Evolutionary conservation across 345 rosid genomes (phyloP).

Genomic region (Pistacia atlantica): DNA sequence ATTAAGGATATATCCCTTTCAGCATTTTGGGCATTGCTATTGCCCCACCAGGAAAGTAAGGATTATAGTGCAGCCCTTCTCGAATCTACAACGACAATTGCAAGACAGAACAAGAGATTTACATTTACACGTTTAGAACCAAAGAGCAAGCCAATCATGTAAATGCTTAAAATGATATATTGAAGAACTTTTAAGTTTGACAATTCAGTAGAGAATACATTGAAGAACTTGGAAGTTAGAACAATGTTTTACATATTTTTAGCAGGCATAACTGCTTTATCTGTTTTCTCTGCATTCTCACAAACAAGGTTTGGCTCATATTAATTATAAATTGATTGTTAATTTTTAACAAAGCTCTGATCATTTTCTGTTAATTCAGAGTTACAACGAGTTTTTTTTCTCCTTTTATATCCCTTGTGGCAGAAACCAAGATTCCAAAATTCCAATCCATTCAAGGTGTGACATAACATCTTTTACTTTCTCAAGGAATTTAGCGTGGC

Average conservation of each 20-base stretch:
- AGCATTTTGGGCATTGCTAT: slow-evolving; percentile 53
- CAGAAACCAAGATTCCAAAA: neutral
- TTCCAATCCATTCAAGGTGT: neutral
- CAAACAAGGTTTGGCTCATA: too few species aligned
- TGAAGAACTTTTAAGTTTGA: too few species aligned
- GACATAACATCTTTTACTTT: neutral
- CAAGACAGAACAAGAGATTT: neutral
- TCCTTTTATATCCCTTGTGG: too few species aligned
- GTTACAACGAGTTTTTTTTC: too few species aligned
- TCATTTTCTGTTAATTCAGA: neutral
- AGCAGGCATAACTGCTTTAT: neutral
- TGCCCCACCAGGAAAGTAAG: slow-evolving; percentile 51
- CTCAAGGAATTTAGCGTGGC: neutral
- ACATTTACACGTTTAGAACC: neutral
- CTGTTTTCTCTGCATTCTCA: neutral
- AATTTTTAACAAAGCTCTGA: neutral
- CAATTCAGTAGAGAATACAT: neutral
- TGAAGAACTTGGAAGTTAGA: too few species aligned
- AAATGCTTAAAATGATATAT: too few species aligned
- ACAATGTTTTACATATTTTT: neutral
- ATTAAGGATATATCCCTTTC: too few species aligned
- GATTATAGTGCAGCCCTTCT: slow-evolving; percentile 50
- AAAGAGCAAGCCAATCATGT: neutral
- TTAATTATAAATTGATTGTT: too few species aligned
- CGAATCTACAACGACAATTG: slow-evolving; percentile 29